Evolutionary conservation across 2,329 filamentous ascomycete species (phyloP).

Genomic region (Curvularia spicifera): DNA sequence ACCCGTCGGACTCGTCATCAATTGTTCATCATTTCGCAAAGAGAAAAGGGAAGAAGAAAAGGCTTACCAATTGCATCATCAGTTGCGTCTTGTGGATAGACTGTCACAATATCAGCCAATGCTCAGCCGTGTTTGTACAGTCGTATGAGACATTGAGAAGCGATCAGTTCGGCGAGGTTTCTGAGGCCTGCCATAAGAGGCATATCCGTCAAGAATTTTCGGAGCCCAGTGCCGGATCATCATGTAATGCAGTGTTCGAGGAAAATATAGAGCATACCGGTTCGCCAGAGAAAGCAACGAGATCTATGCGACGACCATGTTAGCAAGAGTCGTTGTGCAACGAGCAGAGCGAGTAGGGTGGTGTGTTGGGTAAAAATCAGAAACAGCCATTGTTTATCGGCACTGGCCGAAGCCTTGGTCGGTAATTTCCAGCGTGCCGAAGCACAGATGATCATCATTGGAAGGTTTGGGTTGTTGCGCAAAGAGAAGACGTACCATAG

Average conservation of each 20-base stretch:
- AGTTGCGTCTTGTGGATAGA: background rate
- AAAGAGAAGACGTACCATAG: conserved; percentile 11
- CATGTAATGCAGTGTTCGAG: conserved; percentile 55
- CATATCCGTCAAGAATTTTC: conserved; percentile 84
- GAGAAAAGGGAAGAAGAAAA: conserved; percentile 6
- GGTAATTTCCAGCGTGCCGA: conserved; percentile 55
- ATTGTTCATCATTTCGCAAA: conserved; percentile 55
- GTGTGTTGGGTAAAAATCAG: conserved; percentile 37
- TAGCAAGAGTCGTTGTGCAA: conserved; percentile 20
- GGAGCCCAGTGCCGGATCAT: conserved; percentile 99
- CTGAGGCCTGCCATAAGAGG: conserved; percentile 95
- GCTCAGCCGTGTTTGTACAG: conserved; percentile 6
- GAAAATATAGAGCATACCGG: conserved; percentile 37
- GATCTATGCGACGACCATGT: conserved; percentile 15
- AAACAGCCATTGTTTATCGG: conserved; percentile 52
- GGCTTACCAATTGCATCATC: conserved; percentile 27
- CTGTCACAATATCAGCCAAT: conserved; percentile 17
- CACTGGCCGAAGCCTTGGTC: conserved; percentile 51
- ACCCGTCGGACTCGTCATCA: conserved; percentile 83
- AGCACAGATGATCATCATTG: conserved; percentile 52
- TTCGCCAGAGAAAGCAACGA: background rate
- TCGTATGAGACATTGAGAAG: conserved; percentile 8
- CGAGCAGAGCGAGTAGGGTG: conserved; percentile 12
- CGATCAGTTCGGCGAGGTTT: conserved; percentile 97
- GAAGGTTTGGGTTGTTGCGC: conserved; percentile 9